A percentile compares a stretch with the other conserved stretches of the same genome.
Conservation (phyloP, 2,329 filamentous ascomycete species). For the Triangularia verruculosa region DNA sequence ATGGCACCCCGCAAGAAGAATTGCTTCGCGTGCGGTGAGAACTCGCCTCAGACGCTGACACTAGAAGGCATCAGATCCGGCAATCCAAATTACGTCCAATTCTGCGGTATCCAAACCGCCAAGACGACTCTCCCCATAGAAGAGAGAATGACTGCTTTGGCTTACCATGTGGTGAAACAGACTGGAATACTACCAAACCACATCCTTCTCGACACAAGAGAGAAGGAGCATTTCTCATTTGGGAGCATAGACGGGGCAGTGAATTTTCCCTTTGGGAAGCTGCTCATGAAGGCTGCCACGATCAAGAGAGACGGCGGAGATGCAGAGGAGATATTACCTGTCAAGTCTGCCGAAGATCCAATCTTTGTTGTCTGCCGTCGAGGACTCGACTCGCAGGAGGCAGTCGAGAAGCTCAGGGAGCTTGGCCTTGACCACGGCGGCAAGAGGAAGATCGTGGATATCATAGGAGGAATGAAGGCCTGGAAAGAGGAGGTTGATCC, state of each 20-base stretch:
- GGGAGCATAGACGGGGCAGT: slow-evolving; percentile 72
- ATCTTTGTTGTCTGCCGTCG: slow-evolving; percentile 72
- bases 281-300: slow-evolving; percentile 28
- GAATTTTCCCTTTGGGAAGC: slow-evolving; percentile 58
- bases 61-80: slow-evolving; percentile 59
- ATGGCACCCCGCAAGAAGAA: slow-evolving; percentile 66
- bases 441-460: slow-evolving; percentile 63
- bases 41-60: slow-evolving; percentile 54
- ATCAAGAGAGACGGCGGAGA: slow-evolving; percentile 15
- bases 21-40: slow-evolving; percentile 73
- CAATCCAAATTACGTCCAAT: slow-evolving; percentile 77
- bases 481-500: slow-evolving; percentile 69
- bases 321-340: slow-evolving; percentile 23
- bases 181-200: slow-evolving; percentile 37
- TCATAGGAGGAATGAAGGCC: slow-evolving; percentile 66
- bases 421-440: slow-evolving; percentile 52
- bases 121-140: slow-evolving; percentile 58
- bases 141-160: slow-evolving; percentile 64
- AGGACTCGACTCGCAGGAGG: slow-evolving; percentile 76
- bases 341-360: slow-evolving; percentile 39
- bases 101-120: slow-evolving; percentile 67
- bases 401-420: slow-evolving; percentile 62
- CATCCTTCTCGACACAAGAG: slow-evolving; percentile 76
- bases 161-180: slow-evolving; percentile 46
- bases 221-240: slow-evolving; percentile 80